Base-by-base conservation (phyloP, 768 basidiomycete genomes). In the Tephrocybe sp. region DNA sequence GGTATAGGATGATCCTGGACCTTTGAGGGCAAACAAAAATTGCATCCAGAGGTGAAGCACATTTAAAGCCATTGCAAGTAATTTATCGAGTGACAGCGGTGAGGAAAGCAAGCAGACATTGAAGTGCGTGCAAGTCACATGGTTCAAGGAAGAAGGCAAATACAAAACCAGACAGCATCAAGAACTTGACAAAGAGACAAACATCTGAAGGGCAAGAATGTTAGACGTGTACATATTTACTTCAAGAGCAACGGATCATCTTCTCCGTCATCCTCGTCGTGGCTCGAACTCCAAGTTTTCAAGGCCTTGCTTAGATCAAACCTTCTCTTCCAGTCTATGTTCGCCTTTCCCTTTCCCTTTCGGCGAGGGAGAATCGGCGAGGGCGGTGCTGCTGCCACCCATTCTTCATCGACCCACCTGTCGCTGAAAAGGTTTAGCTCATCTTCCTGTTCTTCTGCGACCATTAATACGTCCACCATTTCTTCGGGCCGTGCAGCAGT, bases 341-440 rank as follows among this genome's bases (percentile, higher is more conserved):
- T 51, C 39, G 44, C 30, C 49, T 55, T 61, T 38, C 52, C 52
- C 41, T 55, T 61, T 38, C 52, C 52, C 41, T 49, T 62, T 44
- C 56, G 65, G 33, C 65, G 68, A 36, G 58, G 53, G 2, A 66
- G 48, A 20, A 66, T 59, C 10, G 71, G 72, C 12, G 72, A 74
- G 9, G 68, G 70, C 5, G 71, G 70, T 39, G 66, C 69, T 17
- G 68, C 70, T 16, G 67, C 70, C n/a, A 65, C 62, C 64, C 66
- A 68, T 49, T 70, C 65, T 43, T 65, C 63, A 13, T 62, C 57
- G 23, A 55, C 52, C 62, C 62, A 71, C 10, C 49, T 40, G 47
- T 50, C 60, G 48, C 53, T 54, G 35, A 60, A 33, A 22, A 54
- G 40, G 30, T 26, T 26, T 7, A 63, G 51, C 42, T 60, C 60